Percentiles rank a stretch among this genome's conserved stretches.
phyloP scores from a whole-genome alignment of 345 rosid species.

The Eucalyptus caleyi region DNA sequence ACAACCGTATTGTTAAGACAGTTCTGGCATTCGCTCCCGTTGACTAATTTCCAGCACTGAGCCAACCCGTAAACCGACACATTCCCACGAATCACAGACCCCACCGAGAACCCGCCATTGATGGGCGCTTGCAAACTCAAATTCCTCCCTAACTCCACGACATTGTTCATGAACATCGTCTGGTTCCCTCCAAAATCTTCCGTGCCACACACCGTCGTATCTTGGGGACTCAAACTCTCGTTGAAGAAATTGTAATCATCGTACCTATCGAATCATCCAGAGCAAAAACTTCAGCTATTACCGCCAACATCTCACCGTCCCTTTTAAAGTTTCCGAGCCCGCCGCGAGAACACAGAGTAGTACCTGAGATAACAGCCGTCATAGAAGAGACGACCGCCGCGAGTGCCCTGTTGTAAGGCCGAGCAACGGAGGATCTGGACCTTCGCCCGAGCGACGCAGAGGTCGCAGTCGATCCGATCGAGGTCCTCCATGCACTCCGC shows the following conservation, averaged over 20 bases:
- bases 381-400: slow-evolving; percentile 60
- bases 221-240: slow-evolving; percentile 27
- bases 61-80: slow-evolving; percentile 72
- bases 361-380: slow-evolving; percentile 27
- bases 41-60: slow-evolving; percentile 58
- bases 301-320: not conserved
- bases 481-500: slow-evolving; percentile 89
- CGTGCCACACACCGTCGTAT: slow-evolving; percentile 27
- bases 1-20: slow-evolving; percentile 29
- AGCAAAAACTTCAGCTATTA: not conserved
- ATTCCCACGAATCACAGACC: slow-evolving; percentile 35
- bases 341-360: not conserved
- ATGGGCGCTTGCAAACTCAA: slow-evolving; percentile 38
- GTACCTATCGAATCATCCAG: slow-evolving; percentile 22
- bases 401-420: slow-evolving; percentile 56
- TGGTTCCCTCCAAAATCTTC: slow-evolving; percentile 34
- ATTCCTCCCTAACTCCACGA: slow-evolving; percentile 34
- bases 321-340: not conserved
- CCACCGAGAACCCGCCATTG: slow-evolving; percentile 53
- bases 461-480: slow-evolving; percentile 45
- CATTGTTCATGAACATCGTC: slow-evolving; percentile 34
- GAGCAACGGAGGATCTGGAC: slow-evolving; percentile 53
- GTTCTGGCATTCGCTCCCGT: slow-evolving; percentile 14
- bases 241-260: slow-evolving; percentile 61
- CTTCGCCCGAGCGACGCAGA: slow-evolving; percentile 78